Conservation (phyloP, 192 early-diverging fungal species). For the Funneliformis mosseae region DNA sequence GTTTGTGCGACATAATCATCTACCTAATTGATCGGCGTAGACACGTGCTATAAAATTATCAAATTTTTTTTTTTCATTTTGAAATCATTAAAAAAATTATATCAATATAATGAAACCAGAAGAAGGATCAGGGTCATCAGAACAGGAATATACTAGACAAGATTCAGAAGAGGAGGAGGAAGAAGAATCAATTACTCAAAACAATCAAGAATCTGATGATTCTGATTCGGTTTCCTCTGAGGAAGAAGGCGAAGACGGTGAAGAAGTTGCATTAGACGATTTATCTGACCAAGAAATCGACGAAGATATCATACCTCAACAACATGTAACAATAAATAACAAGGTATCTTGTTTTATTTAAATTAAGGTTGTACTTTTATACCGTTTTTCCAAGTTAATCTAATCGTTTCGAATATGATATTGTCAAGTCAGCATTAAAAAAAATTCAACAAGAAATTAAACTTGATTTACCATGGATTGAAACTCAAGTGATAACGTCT, state of each 20-base stretch:
- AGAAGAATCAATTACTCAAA: not conserved
- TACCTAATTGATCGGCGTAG: too few species aligned
- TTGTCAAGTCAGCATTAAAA: slow-evolving; percentile 56
- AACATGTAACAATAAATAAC: not conserved
- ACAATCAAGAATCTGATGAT: not conserved
- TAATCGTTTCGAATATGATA: not conserved
- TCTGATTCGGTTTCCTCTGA: not conserved
- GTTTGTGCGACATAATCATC: too few species aligned
- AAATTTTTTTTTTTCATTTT: too few species aligned
- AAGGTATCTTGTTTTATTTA: not conserved
- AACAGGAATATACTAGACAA: too few species aligned
- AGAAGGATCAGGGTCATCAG: too few species aligned
- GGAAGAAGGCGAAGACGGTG: not conserved
- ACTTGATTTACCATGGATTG: slow-evolving; percentile 69
- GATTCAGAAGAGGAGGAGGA: too few species aligned
- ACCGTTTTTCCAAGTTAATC: not conserved
- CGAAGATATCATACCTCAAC: not conserved
- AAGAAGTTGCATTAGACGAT: too few species aligned
- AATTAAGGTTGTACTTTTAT: too few species aligned
- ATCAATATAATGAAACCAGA: too few species aligned
- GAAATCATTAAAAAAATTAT: too few species aligned
- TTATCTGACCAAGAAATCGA: not conserved
- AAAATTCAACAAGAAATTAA: slow-evolving; percentile 63
- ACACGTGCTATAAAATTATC: too few species aligned
- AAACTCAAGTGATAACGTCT: slow-evolving; percentile 67